A percentile compares a stretch with the other conserved stretches of the same genome.
phyloP scores from a whole-genome alignment of 371 early-diverging fungal genomes.

The Mucor irregularis region DNA sequence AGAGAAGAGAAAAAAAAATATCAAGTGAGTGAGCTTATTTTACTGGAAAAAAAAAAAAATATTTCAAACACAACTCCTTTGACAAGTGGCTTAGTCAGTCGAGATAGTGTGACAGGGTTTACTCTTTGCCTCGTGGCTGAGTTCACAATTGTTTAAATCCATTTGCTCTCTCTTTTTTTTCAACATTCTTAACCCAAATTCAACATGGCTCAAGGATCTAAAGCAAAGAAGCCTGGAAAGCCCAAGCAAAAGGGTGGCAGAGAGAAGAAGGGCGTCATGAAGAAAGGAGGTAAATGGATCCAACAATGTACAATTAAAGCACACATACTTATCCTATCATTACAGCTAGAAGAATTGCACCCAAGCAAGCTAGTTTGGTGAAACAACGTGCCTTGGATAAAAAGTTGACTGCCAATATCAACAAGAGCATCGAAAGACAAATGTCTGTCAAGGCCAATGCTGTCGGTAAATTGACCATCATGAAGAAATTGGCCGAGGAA shows the following conservation, averaged over 20 bases:
- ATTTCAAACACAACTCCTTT: conserved; percentile 4
- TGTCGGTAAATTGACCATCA: conserved; percentile 70
- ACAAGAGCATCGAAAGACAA: conserved; percentile 63
- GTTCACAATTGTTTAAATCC: background rate
- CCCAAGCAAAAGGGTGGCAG: conserved; percentile 44
- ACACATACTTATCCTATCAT: background rate
- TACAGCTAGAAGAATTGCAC: conserved; percentile 57
- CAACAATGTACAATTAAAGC: background rate
- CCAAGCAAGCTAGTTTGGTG: conserved; percentile 57
- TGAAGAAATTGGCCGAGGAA: conserved; percentile 63
- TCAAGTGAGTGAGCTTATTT: background rate
- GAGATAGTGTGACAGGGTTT: background rate
- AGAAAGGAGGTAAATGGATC: conserved; percentile 52
- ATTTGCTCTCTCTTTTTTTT: background rate
- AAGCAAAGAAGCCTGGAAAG: conserved; percentile 48
- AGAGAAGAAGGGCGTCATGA: conserved; percentile 53
- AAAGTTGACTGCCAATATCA: conserved; percentile 65
- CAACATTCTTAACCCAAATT: conserved; percentile 16
- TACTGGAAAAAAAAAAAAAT: conserved; percentile 6
- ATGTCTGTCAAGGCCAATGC: conserved; percentile 72
- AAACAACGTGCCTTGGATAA: conserved; percentile 56
- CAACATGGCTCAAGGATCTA: conserved; percentile 56
- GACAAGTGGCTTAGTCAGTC: conserved; percentile 13
- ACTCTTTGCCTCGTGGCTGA: conserved; percentile 5
- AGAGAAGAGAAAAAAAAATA: background rate